Base-by-base conservation (phyloP, 2,329 filamentous ascomycete genomes). In the Alternaria metachromatica region DNA sequence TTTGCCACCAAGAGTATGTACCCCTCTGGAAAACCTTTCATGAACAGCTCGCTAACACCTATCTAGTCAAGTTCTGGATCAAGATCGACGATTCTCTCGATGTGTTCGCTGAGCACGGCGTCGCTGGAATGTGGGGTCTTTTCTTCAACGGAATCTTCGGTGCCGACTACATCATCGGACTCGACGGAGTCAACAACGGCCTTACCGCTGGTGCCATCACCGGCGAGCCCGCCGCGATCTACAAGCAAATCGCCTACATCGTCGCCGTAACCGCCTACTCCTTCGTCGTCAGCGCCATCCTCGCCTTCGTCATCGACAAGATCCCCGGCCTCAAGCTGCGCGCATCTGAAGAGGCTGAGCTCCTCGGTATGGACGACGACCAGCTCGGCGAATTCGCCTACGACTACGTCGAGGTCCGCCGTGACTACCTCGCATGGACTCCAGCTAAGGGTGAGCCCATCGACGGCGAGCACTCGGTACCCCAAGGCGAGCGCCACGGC, bases 371-470 rank as follows among this genome's bases (percentile, higher is more conserved):
- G 91, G 92, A 96, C 76, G 92, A 95, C 77, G 92, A 95, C 82
- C 92, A 96, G 83, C 91, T 95, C 72, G 92, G 92, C 81, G 92
- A 96, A 82, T 96, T 95, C 78, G 92, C 92, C 12, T 95, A 95
- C 84, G 92, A 96, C 80, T 96, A 95, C 80, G 92, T 96, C 69
- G 92, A 96, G 86, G 92, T 95, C 63, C 90, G 92, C 76, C 89
- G 92, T 75, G 92, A 96, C 82, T 96, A 94, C 85, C 88, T 96
- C 43, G 92, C 92, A 63, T 96, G 92, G 92, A 94, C 91, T 28
- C 92, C 92, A 1, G 89, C 90, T 33, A 90, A 90, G 75, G 85
- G 84, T 65, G 88, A 92, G 70, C 90, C 88, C 25, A 84, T 86
- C 54, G 80, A 85, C 62, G 83, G 86, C 66, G 87, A 89, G 64